A percentile compares a stretch with the other conserved stretches of the same genome.
Conservation (phyloP, 2,329 filamentous ascomycete species). For the Albifimbria verrucaria region DNA sequence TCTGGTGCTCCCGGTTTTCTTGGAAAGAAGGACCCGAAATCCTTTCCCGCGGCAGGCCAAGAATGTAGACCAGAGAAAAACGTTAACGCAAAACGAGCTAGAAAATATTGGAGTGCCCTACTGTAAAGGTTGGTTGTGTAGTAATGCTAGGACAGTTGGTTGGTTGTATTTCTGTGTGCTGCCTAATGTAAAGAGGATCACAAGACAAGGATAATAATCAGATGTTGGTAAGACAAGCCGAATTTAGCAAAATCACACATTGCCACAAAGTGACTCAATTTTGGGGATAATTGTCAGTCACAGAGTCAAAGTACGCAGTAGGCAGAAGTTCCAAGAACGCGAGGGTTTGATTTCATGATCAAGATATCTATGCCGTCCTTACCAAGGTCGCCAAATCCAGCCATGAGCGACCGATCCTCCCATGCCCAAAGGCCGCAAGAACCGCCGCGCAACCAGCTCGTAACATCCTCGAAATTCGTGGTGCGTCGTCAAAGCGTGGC, state of each 20-base stretch:
- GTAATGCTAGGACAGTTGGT: no score
- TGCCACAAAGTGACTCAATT: no score
- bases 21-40: neutral
- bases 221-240: no score
- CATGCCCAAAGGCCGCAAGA: conserved; percentile 27
- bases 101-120: no score
- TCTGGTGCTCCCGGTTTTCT: neutral
- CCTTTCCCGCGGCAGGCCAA: neutral
- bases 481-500: conserved; percentile 25
- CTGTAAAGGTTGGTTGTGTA: no score
- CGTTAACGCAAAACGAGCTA: no score
- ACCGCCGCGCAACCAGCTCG: conserved; percentile 26
- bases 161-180: no score
- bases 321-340: conserved; percentile 16
- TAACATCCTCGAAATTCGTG: conserved; percentile 31
- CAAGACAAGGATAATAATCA: no score
- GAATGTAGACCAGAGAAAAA: no score
- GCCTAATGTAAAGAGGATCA: no score
- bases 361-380: conserved; percentile 23
- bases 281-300: neutral
- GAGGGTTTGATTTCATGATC: conserved; percentile 26
- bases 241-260: no score
- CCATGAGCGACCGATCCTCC: conserved; percentile 27
- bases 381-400: conserved; percentile 21
- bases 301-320: neutral